Evolutionary conservation across 164 flowering plant genomes (phyloP).

Genomic region (Akebia trifoliata): DNA sequence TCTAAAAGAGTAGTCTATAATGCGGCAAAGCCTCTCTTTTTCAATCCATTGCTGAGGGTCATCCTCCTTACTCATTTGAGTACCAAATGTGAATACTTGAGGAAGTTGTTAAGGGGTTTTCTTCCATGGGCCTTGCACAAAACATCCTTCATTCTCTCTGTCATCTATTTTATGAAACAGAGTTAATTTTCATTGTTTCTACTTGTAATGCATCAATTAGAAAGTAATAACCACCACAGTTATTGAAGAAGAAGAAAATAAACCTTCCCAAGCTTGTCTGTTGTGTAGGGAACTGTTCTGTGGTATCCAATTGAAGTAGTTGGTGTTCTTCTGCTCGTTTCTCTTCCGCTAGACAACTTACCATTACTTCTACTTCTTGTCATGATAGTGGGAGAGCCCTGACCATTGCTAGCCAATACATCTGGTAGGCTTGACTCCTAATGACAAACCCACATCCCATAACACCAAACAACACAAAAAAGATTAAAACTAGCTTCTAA

Average conservation of each 20-base stretch:
- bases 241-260: no score
- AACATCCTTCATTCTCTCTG: constrained; percentile 48
- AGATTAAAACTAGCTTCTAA: no score
- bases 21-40: no score
- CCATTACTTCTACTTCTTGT: constrained; percentile 51
- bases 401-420: constrained; percentile 17
- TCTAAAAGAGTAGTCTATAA: no score
- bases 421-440: constrained; percentile 70
- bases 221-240: not conserved
- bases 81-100: constrained; percentile 56
- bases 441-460: not conserved
- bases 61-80: constrained; percentile 49
- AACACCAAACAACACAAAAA: not conserved
- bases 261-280: constrained; percentile 51
- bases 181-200: not conserved
- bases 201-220: no score
- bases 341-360: constrained; percentile 31
- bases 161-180: constrained; percentile 39
- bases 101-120: constrained; percentile 36
- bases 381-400: constrained; percentile 28
- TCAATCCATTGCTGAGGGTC: not conserved
- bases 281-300: constrained; percentile 56
- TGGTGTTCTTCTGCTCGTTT: constrained; percentile 55
- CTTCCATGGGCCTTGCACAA: constrained; percentile 43
- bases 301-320: constrained; percentile 34